These are phyloP conservation scores for Geotrichum reessii DNA, from an alignment of 1,139 yeast genomes.

Conservation along the genomic window DNA sequence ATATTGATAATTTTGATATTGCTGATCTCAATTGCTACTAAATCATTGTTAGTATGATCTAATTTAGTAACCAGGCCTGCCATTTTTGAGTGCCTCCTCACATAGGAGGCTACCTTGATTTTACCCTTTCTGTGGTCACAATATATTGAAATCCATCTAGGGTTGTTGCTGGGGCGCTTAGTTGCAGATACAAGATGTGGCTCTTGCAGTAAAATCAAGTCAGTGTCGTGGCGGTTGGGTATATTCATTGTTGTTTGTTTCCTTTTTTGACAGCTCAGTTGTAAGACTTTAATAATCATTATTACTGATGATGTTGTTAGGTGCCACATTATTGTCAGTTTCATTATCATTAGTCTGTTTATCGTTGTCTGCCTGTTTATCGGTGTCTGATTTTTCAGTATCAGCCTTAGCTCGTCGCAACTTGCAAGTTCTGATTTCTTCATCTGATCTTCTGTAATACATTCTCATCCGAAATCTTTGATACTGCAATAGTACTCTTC, in stretches of 20 bases:
- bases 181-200: background rate
- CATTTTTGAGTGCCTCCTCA: background rate
- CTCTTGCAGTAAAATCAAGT: background rate
- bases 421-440: background rate
- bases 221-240: background rate
- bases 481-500: background rate
- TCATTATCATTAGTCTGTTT: no score
- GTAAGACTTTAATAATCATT: no score
- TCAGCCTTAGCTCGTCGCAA: background rate
- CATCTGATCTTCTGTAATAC: background rate
- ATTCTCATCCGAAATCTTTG: background rate
- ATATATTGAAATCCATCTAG: background rate
- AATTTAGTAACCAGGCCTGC: background rate
- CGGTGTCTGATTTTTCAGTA: background rate
- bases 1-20: background rate
- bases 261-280: background rate
- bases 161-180: background rate
- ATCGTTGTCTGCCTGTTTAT: no score
- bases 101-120: background rate
- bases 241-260: background rate
- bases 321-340: no score
- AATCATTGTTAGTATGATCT: background rate
- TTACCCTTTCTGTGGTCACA: background rate
- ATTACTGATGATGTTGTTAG: no score
- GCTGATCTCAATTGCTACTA: background rate